Percentiles rank a stretch among this genome's conserved stretches.
phyloP scores from a whole-genome alignment of 345 rosid species.

The Syzygium oleosum region DNA sequence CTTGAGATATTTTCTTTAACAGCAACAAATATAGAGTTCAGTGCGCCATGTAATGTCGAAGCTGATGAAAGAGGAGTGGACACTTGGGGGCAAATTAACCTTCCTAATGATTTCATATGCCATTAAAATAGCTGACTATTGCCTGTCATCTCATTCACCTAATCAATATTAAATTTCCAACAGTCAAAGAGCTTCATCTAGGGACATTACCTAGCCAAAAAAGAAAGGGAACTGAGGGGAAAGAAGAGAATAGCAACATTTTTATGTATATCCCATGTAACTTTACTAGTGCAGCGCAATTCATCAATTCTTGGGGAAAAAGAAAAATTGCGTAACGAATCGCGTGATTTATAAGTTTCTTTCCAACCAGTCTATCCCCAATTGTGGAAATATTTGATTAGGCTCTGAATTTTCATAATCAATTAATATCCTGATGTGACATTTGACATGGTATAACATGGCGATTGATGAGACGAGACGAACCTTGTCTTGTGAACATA shows the following conservation, averaged over 20 bases:
- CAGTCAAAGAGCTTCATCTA: neutral
- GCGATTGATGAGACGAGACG: neutral
- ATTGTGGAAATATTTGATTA: accelerated
- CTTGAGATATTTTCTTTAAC: neutral
- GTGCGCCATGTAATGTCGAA: neutral
- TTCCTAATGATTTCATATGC: neutral
- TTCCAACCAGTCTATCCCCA: accelerated
- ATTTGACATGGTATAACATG: neutral
- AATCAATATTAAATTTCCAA: neutral
- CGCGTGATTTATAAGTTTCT: neutral
- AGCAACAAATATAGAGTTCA: neutral
- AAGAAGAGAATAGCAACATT: neutral
- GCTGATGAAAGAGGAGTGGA: neutral
- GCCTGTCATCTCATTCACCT: neutral
- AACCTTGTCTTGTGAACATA: neutral
- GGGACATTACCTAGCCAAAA: neutral
- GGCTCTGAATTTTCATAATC: neutral
- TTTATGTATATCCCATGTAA: neutral
- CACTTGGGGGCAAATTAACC: neutral
- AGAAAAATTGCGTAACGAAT: neutral
- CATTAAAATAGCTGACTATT: neutral
- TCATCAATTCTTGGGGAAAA: neutral
- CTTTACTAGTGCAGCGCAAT: neutral
- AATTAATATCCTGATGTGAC: neutral
- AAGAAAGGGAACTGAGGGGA: neutral